Evolutionary conservation across 2,329 filamentous ascomycete species (phyloP), one percentile per base, ranked within the genome.

Genomic region (Parasarocladium wereldwijsianum): DNA sequence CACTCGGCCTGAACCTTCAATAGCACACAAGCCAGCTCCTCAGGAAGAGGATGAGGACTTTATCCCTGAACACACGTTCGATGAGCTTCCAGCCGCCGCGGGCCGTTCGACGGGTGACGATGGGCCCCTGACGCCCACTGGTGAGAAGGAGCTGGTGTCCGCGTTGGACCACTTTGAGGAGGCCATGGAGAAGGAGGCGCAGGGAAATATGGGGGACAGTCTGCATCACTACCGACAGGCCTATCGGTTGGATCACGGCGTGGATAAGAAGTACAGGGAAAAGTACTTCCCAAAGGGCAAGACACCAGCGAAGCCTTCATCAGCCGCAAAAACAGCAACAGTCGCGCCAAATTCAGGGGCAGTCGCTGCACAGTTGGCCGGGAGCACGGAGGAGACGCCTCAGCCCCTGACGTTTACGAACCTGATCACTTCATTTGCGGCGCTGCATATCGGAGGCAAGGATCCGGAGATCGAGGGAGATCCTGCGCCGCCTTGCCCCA

Each of bases 161-260:
- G 90, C 90, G 1, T 56, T 98, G 11, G 90, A 96, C 43, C 82
- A 93, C 51, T 96, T 90, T 44, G 90, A 96, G 50, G 73, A 71
- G 47, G 90, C 87, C 4, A 86, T 93, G 33, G 80, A 92, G 54
- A 85, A 76, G 51, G 90, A 98, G 55, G 70, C 66, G 0, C 71
- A 80, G 43, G 90, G 90, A 1, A 90, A 73, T 38, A 62, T 96
- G 29, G 85, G 86, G 5, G 87, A 96, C 38, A 96, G 87, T 47
- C 51, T 98, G 32, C 73, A 70, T 39, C 66, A 92, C 29, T 98
- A 98, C 52, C 73, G 90, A 26, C 85, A 79, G 51, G 90, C 90
- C 1, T 96, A 93, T 51, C 74, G 78, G 49, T 70, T 98, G 53
- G 90, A 96, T 49, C 66, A 76, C 33, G 62, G 65, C 10, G 87